A percentile compares a stretch with the other conserved stretches of the same genome.
Conservation (phyloP, 1,284 basidiomycete species). For the Chiua sp. region DNA sequence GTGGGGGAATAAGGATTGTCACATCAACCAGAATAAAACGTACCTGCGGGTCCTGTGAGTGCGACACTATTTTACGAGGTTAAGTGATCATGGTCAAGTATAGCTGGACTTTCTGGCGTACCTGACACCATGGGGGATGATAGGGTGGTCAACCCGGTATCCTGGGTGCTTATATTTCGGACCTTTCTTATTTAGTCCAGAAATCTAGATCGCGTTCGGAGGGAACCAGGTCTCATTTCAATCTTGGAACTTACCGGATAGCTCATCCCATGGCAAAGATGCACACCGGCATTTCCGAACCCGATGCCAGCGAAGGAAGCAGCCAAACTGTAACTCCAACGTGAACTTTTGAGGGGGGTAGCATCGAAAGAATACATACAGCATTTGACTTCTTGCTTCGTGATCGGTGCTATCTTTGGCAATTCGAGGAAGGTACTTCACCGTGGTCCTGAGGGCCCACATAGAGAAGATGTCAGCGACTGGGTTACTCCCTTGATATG, state of each 20-base stretch:
- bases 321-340: slow-evolving; percentile 59
- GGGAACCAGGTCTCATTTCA: neutral
- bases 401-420: slow-evolving; percentile 80
- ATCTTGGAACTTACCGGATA: slow-evolving; percentile 62
- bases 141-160: slow-evolving; percentile 81
- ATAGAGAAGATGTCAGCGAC: slow-evolving; percentile 96
- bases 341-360: slow-evolving; percentile 1
- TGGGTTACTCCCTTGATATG: slow-evolving; percentile 97
- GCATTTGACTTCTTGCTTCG: slow-evolving; percentile 92
- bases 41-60: slow-evolving; percentile 85
- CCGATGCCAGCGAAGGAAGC: slow-evolving; percentile 95
- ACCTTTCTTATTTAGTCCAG: slow-evolving; percentile 93
- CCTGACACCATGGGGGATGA: slow-evolving; percentile 93
- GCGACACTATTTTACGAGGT: slow-evolving; percentile 60
- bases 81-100: slow-evolving; percentile 1
- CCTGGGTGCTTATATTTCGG: slow-evolving; percentile 90
- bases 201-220: slow-evolving; percentile 64
- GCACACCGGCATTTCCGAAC: slow-evolving; percentile 95
- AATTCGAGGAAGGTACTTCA: slow-evolving; percentile 90
- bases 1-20: slow-evolving; percentile 1
- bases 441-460: slow-evolving; percentile 93
- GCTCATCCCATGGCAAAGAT: slow-evolving; percentile 89
- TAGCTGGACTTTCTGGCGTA: slow-evolving; percentile 35
- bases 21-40: slow-evolving; percentile 13
- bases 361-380: slow-evolving; percentile 52